Percentiles rank a stretch among this genome's conserved stretches.
Conservation (phyloP, 2,329 filamentous ascomycete genomes). For the Verticillium nonalfalfae region DNA sequence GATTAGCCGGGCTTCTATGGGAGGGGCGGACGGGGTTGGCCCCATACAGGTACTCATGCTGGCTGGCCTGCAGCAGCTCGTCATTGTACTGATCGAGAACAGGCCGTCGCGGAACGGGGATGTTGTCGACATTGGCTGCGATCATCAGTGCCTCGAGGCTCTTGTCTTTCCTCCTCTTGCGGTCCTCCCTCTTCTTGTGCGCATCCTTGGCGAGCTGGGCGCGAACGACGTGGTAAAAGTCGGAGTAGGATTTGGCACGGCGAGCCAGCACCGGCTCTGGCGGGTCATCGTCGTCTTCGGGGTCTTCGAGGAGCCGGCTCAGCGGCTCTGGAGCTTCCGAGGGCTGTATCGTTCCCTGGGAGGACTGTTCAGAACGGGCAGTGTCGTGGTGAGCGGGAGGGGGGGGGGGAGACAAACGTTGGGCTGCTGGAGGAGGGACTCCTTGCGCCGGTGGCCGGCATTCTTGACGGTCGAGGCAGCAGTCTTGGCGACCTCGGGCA, state of each 20-base stretch:
- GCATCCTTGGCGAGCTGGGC: slow-evolving; percentile 49
- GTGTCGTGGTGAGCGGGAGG: background rate
- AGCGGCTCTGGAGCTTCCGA: slow-evolving; percentile 49
- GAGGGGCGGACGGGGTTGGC: slow-evolving; percentile 17
- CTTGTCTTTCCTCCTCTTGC: slow-evolving; percentile 31
- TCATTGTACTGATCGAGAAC: slow-evolving; percentile 55
- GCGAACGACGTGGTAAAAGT: slow-evolving; percentile 62
- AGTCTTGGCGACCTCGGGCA: slow-evolving; percentile 53
- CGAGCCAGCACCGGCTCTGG: slow-evolving; percentile 59
- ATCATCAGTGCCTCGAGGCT: slow-evolving; percentile 46
- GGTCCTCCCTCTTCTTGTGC: slow-evolving; percentile 24
- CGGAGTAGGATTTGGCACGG: slow-evolving; percentile 71
- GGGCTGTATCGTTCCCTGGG: slow-evolving; percentile 47
- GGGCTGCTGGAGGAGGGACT: slow-evolving; percentile 63
- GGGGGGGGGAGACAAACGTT: slow-evolving; percentile 38
- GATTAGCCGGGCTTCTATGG: background rate
- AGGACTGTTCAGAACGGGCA: background rate
- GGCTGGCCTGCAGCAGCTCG: slow-evolving; percentile 71
- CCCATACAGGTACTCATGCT: slow-evolving; percentile 73
- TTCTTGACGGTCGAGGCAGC: slow-evolving; percentile 34
- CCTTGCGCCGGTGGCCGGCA: slow-evolving; percentile 56
- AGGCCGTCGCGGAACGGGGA: background rate
- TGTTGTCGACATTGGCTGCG: slow-evolving; percentile 14
- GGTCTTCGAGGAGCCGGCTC: slow-evolving; percentile 51
- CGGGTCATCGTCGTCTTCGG: slow-evolving; percentile 48